Evolutionary conservation across 78 protist genomes (phyloP), one percentile per base, ranked within the genome.

Genomic region (Creolimax fragrantissima): DNA sequence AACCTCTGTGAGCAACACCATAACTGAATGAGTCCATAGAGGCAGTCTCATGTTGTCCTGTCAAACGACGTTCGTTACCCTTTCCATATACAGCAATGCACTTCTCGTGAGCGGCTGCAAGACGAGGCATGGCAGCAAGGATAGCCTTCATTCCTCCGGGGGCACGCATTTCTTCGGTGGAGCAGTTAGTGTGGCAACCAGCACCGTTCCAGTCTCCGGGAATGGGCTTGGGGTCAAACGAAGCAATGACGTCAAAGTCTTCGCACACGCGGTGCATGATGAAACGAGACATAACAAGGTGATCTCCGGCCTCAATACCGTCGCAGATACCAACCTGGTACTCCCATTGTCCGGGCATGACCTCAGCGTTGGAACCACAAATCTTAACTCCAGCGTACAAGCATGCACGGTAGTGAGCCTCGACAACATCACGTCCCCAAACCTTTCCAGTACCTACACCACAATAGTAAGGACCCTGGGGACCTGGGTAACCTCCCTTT

Each of bases 401-500:
- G 94, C 98, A 97, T 35, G 93, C 91, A 45, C 83, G 88, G 91
- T 93, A 93, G 94, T 96, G 98, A 42, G 94, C 95, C 94, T 95
- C 96, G 37, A 91, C 95, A 36, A 97, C 5, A 42, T 66, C 90
- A 74, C 98, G 95, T 43, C 98, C 98, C 88, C 45, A 95, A 35
- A 85, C 24, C 45, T 90, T 92, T 47, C 89, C 94, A 32, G 96
- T 36, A 36, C 98, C 98, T 4, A 85, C 95, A 35, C 93, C 92
- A 92, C 98, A 97, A 95, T 97, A 97, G 96, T 96, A 97, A 3
- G 96, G 97, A 42, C 98, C 98, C 95, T 97, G 98, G 66, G 97
- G 95, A 3, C 93, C 95, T 44, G 98, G 97, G 93, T 35, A 96
- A 58, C 97, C 97, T 81, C 91, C 90, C 66, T 37, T 24, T 41